Evolutionary conservation across 202 grass and related monocot genomes (phyloP).

Genomic region (Digitaria exilis): DNA sequence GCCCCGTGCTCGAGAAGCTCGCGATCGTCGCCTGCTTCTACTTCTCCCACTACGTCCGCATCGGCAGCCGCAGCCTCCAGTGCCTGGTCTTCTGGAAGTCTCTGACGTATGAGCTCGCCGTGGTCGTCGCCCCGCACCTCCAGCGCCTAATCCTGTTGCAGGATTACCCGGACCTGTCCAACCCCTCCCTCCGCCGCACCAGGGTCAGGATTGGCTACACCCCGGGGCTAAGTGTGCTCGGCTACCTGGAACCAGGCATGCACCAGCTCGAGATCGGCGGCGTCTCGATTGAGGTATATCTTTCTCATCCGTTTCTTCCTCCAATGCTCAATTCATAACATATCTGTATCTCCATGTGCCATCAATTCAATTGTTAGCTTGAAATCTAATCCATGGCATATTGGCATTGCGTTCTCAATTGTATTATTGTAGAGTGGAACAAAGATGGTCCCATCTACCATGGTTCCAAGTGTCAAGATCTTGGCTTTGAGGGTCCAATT

Average conservation of each 20-base stretch:
- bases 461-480: slow-evolving; percentile 51
- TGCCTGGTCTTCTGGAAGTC: slow-evolving; percentile 39
- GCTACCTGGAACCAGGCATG: slow-evolving; percentile 46
- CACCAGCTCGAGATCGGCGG: slow-evolving; percentile 42
- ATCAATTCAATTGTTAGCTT: background rate
- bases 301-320: background rate
- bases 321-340: background rate
- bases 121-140: slow-evolving; percentile 36
- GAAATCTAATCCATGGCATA: slow-evolving; percentile 2
- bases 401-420: slow-evolving; percentile 25
- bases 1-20: slow-evolving; percentile 37
- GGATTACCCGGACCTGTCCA: background rate
- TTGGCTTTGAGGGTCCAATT: slow-evolving; percentile 54
- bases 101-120: slow-evolving; percentile 2
- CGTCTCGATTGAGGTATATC: slow-evolving; percentile 41
- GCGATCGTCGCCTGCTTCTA: slow-evolving; percentile 13
- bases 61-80: slow-evolving; percentile 37
- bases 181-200: background rate
- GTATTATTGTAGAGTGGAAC: slow-evolving; percentile 49
- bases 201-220: slow-evolving; percentile 49
- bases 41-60: background rate
- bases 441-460: slow-evolving; percentile 21
- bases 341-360: background rate
- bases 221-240: slow-evolving; percentile 45
- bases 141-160: slow-evolving; percentile 52